These are phyloP conservation scores for Cardamine resedifolia DNA, from an alignment of 345 rosid species.

Conservation along the genomic window DNA sequence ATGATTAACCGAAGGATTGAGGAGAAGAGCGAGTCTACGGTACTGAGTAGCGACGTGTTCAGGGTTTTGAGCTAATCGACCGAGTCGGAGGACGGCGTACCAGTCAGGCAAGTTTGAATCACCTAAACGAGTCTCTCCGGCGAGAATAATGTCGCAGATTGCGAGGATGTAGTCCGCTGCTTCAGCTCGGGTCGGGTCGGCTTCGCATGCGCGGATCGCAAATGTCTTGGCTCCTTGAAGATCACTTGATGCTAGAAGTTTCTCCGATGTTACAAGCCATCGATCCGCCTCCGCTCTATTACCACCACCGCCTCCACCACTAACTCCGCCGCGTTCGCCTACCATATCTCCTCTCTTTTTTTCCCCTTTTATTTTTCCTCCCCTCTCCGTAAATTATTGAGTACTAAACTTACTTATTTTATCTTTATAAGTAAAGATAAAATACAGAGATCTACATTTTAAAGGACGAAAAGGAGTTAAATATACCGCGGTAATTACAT, in stretches of 20 bases:
- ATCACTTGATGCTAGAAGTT: slow-evolving; percentile 72
- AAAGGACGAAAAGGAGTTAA: not conserved
- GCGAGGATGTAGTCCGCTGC: slow-evolving; percentile 72
- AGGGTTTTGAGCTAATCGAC: slow-evolving; percentile 55
- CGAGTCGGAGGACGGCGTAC: slow-evolving; percentile 83
- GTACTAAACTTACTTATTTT: not conserved
- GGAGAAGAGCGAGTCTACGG: slow-evolving; percentile 69
- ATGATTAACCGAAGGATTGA: slow-evolving; percentile 61
- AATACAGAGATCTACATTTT: slow-evolving; percentile 9
- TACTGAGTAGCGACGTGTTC: slow-evolving; percentile 84
- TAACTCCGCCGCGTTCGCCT: slow-evolving; percentile 21
- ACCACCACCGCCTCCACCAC: slow-evolving; percentile 43
- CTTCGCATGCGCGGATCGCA: slow-evolving; percentile 81
- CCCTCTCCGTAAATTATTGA: slow-evolving; percentile 4
- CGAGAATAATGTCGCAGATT: slow-evolving; percentile 73
- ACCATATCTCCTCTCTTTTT: slow-evolving; percentile 15
- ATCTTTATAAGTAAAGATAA: not conserved
- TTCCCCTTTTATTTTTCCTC: not conserved
- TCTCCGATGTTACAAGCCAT: slow-evolving; percentile 84
- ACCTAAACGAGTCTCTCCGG: slow-evolving; percentile 48
- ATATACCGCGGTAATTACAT: no score
- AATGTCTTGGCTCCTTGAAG: slow-evolving; percentile 73
- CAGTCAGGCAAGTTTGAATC: slow-evolving; percentile 54
- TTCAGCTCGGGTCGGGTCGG: slow-evolving; percentile 62
- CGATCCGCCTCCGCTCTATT: slow-evolving; percentile 72